Evolutionary conservation across 2,329 filamentous ascomycete species (phyloP).

Genomic region (Phaeomoniella chlamydospora): DNA sequence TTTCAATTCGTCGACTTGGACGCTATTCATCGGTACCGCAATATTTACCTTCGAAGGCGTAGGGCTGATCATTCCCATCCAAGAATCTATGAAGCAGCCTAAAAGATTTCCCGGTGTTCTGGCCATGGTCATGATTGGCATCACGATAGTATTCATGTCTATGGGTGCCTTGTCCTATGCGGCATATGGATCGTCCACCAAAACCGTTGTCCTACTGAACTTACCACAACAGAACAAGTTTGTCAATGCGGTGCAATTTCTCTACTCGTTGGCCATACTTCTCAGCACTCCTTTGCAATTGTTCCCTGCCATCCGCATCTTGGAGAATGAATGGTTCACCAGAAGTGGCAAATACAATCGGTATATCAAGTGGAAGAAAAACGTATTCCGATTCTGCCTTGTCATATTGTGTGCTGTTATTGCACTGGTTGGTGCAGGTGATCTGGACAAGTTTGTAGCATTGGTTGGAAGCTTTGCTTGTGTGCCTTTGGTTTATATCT

Average conservation of each 20-base stretch:
- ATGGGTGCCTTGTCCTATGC: constrained; percentile 93
- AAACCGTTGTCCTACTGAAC: constrained; percentile 93
- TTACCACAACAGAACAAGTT: constrained; percentile 89
- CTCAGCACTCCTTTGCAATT: constrained; percentile 91
- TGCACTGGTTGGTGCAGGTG: constrained; percentile 81
- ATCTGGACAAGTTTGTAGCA: constrained; percentile 94
- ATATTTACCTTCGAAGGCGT: constrained; percentile 99
- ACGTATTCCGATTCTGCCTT: constrained; percentile 84
- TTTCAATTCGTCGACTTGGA: constrained; percentile 90
- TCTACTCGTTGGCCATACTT: constrained; percentile 96
- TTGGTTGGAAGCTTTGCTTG: constrained; percentile 96
- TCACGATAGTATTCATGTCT: constrained; percentile 76
- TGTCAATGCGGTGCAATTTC: constrained; percentile 89
- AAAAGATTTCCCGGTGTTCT: constrained; percentile 83
- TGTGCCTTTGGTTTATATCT: constrained; percentile 92
- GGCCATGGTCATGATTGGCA: constrained; percentile 83
- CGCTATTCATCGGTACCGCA: constrained; percentile 92
- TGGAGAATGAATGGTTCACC: constrained; percentile 86
- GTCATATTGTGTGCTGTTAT: constrained; percentile 75
- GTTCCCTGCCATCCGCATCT: constrained; percentile 94
- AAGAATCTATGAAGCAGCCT: constrained; percentile 89
- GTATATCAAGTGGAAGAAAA: constrained; percentile 99
- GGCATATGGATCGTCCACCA: constrained; percentile 85
- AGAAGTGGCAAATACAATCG: constrained; percentile 94
- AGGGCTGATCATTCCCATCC: constrained; percentile 92